Base-by-base conservation (phyloP, 371 early-diverging fungal species). In the Mortierella sp. region DNA sequence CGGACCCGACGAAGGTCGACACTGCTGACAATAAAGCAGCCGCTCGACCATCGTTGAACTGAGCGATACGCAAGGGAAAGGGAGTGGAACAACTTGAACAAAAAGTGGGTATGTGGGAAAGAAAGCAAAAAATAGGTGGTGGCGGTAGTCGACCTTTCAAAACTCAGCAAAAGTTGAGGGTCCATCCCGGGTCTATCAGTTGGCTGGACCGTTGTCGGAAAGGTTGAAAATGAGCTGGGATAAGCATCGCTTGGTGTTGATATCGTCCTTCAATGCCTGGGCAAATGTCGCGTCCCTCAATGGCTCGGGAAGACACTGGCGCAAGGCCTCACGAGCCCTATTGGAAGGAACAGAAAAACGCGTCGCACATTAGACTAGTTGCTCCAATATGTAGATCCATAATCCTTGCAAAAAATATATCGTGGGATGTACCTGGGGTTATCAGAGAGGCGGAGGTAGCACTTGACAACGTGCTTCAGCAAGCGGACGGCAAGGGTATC, bases 381-480 rank as follows among this genome's bases (percentile, higher is more conserved):
- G 64, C 6, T 59, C 64, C 64, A 61, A 21, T 0, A 34, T 24
- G 2, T 0, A 5, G 21, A 67, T 9, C 16, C 24, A 37, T 24
- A 61, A 31, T 1, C 8, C 34, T 13, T 34, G 11, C n/a, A 46
- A 13, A 73, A 21, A 73, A 10, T 37, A 11, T 26, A 3, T 55
- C 11, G 26, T 4, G 5, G 26, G 1, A 31, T n/a, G 79, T 90
- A 94, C 94, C 93, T 88, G 71, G 96, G 95, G 85, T 99, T 97
- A 80, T 99, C 99, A 3, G 95, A 94, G 77, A 99, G 91, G 72
- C 99, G 92, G 76, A 98, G 88, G 87, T 99, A 99, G 78, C 99
- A 98, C 71, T 97, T 93, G 75, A 99, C 93, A 40, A 99, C 97
- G 83, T 97, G 97, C 89, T 99, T 99, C 73, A 99, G 88, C 61